These are phyloP conservation scores for Ogataea paraovalis DNA, from an alignment of 805 yeast species.

Conservation along the genomic window DNA sequence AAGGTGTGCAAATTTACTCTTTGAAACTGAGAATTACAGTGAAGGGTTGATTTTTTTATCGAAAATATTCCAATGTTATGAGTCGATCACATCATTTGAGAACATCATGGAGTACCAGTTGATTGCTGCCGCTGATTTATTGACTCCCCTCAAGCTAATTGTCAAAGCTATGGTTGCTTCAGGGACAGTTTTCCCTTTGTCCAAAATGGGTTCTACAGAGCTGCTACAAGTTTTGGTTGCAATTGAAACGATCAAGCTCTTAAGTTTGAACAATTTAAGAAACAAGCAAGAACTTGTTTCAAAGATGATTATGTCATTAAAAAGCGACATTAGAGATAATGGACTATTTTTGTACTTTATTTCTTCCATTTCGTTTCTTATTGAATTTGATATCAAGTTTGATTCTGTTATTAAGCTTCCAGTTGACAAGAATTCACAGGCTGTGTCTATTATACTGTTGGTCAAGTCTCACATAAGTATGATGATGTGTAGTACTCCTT, in stretches of 20 bases:
- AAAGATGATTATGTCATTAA: slow-evolving; percentile 21
- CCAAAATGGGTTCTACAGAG: slow-evolving; percentile 14
- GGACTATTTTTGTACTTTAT: slow-evolving; percentile 30
- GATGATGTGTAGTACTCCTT: slow-evolving; percentile 16
- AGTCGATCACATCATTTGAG: not conserved
- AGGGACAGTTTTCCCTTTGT: slow-evolving; percentile 9
- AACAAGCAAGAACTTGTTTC: slow-evolving; percentile 23
- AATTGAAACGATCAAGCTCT: slow-evolving; percentile 19
- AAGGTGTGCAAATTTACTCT: slow-evolving; percentile 31
- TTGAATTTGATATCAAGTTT: slow-evolving; percentile 24
- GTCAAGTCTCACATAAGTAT: slow-evolving; percentile 23
- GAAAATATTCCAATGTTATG: slow-evolving; percentile 18
- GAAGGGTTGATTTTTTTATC: slow-evolving; percentile 18
- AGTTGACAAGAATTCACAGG: slow-evolving; percentile 13
- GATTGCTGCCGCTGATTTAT: slow-evolving; percentile 7
- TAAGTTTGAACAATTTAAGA: slow-evolving; percentile 18
- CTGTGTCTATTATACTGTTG: slow-evolving; percentile 10
- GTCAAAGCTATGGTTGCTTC: slow-evolving; percentile 18
- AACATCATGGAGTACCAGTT: slow-evolving; percentile 8
- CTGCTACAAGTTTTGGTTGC: slow-evolving; percentile 17
- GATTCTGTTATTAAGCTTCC: slow-evolving; percentile 13
- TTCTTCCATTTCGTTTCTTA: slow-evolving; percentile 22
- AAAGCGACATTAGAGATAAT: slow-evolving; percentile 22
- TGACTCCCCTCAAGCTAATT: slow-evolving; percentile 16
- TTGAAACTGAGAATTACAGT: slow-evolving; percentile 15